phyloP scores from a whole-genome alignment of 2,329 filamentous ascomycete genomes.

The Graphium sp. region DNA sequence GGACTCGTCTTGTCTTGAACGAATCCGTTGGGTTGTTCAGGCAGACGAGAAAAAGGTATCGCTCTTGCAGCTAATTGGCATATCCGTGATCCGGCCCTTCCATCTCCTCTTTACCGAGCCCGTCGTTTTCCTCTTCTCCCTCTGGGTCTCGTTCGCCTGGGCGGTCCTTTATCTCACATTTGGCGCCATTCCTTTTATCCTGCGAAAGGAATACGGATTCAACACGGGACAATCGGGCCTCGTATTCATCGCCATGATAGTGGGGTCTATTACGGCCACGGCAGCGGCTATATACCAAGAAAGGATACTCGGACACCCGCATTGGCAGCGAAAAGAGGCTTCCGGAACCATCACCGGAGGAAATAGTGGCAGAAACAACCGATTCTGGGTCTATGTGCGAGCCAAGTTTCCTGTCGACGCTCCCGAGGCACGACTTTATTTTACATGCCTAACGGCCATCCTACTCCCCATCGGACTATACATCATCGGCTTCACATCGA shows the following conservation, averaged over 20 bases:
- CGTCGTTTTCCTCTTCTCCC: constrained; percentile 47
- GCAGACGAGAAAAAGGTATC: constrained; percentile 7
- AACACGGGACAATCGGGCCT: constrained; percentile 39
- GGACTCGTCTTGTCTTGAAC: too few relatives aligned
- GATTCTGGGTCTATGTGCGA: too few relatives aligned
- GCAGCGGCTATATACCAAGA: constrained; percentile 38
- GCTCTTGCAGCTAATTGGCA: too few relatives aligned
- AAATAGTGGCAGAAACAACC: too few relatives aligned
- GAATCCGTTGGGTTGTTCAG: neutral
- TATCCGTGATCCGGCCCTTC: constrained; percentile 12
- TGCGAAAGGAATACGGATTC: constrained; percentile 42
- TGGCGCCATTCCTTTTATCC: constrained; percentile 44
- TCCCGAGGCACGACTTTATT: constrained; percentile 47
- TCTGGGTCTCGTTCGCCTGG: constrained; percentile 59
- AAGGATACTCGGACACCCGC: constrained; percentile 34
- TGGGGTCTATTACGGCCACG: constrained; percentile 26
- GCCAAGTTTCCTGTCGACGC: too few relatives aligned
- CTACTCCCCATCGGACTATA: constrained; percentile 49
- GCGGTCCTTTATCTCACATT: constrained; percentile 49
- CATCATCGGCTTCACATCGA: constrained; percentile 53
- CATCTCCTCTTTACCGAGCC: constrained; percentile 38
- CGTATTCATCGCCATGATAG: constrained; percentile 34
- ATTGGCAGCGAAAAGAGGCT: constrained; percentile 12
- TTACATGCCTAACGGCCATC: constrained; percentile 42
- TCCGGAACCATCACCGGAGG: too few relatives aligned